Percentiles rank a stretch among this genome's conserved stretches.
Conservation (phyloP, 2,329 filamentous ascomycete species). For the Epichloe coenophiala region DNA sequence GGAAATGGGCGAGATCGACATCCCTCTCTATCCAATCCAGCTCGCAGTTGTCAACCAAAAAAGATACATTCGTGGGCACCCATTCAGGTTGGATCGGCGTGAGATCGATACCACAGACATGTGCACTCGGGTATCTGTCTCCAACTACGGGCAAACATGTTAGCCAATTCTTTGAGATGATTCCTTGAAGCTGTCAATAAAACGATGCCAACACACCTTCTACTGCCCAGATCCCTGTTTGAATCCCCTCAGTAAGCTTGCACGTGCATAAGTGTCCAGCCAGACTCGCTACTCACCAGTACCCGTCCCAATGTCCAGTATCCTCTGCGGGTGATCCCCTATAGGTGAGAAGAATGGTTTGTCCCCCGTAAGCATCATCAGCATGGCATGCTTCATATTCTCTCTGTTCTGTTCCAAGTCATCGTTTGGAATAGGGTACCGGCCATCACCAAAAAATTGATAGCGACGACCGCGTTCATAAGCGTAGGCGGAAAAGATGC, state of each 20-base stretch:
- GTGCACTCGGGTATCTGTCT: slow-evolving; percentile 20
- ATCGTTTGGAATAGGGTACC: slow-evolving; percentile 27
- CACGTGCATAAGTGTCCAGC: background rate
- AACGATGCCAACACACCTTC: slow-evolving; percentile 1
- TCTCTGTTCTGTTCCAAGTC: slow-evolving; percentile 25
- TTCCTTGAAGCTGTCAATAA: background rate
- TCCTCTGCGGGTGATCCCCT: slow-evolving; percentile 17
- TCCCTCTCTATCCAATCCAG: slow-evolving; percentile 15
- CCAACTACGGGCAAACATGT: background rate
- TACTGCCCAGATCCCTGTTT: slow-evolving; percentile 8
- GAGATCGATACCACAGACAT: slow-evolving; percentile 25
- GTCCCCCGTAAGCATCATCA: slow-evolving; percentile 20
- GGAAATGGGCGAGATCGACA: slow-evolving; percentile 19
- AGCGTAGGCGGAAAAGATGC: slow-evolving; percentile 6
- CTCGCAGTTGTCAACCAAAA: slow-evolving; percentile 23
- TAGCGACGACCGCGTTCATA: slow-evolving; percentile 13
- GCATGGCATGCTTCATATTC: slow-evolving; percentile 27
- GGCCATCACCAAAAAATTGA: slow-evolving; percentile 20
- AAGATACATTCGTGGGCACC: slow-evolving; percentile 27
- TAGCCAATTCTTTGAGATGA: background rate
- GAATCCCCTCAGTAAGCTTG: background rate
- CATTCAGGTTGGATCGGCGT: slow-evolving; percentile 26
- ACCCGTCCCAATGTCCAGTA: slow-evolving; percentile 28
- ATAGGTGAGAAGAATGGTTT: slow-evolving; percentile 29
- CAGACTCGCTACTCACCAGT: slow-evolving; percentile 4